These are phyloP conservation scores for Kuraishia cidri DNA, from an alignment of 805 yeast species.

Conservation along the genomic window DNA sequence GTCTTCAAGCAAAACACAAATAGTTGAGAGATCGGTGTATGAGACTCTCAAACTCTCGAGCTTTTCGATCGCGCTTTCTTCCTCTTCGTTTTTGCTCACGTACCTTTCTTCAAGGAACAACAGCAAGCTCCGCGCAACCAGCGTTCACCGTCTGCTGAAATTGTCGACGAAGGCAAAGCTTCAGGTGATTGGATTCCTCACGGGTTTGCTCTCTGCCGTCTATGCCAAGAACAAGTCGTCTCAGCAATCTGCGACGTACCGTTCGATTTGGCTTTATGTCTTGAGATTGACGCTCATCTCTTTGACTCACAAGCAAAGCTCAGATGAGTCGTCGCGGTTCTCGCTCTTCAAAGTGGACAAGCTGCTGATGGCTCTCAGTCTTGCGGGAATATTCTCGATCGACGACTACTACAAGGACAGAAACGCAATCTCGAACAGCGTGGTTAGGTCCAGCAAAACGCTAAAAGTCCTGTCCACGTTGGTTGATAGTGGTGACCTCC, in stretches of 20 bases:
- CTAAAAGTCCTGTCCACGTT: conserved; percentile 3
- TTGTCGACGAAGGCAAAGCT: no score
- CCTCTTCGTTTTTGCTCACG: no score
- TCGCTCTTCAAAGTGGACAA: conserved; percentile 7
- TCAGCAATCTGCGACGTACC: conserved; percentile 2
- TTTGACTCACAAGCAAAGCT: conserved; percentile 3
- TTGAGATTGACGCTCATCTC: conserved; percentile 10
- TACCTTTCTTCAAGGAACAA: no score
- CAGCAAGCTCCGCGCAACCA: no score
- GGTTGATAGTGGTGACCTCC: conserved; percentile 5
- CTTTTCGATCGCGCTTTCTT: no score
- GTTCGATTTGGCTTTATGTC: conserved; percentile 12
- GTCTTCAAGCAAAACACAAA: no score
- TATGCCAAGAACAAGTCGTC: not conserved
- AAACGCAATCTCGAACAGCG: not conserved
- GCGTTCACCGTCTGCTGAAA: no score
- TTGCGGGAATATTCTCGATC: conserved; percentile 7
- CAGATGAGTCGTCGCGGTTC: conserved; percentile 2
- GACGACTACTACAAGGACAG: conserved; percentile 5
- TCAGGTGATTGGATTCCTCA: no score
- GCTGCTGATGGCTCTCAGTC: conserved; percentile 6
- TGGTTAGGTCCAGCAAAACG: conserved; percentile 4
- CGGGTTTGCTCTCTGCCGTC: not conserved
- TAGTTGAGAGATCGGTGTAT: no score
- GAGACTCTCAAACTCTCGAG: no score